These are phyloP conservation scores for Camelina sativa DNA, from an alignment of 345 rosid species.

Conservation along the genomic window DNA sequence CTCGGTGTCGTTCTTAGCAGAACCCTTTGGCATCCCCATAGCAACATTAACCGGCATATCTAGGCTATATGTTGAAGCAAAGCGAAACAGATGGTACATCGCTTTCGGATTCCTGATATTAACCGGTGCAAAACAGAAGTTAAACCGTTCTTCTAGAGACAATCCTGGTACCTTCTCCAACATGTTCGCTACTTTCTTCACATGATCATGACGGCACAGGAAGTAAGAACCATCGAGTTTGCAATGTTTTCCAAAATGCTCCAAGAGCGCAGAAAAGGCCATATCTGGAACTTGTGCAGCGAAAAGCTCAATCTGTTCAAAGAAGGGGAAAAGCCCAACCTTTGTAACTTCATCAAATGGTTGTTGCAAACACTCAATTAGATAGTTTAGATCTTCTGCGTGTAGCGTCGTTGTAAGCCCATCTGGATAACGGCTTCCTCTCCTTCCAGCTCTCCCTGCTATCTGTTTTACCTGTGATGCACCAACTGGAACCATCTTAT, in stretches of 20 bases:
- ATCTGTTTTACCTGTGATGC: slow-evolving; percentile 95
- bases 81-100: slow-evolving; percentile 78
- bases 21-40: slow-evolving; percentile 91
- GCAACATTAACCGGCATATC: slow-evolving; percentile 75
- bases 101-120: slow-evolving; percentile 90
- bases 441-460: slow-evolving; percentile 95
- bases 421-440: slow-evolving; percentile 89
- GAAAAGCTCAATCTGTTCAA: slow-evolving; percentile 91
- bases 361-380: slow-evolving; percentile 82
- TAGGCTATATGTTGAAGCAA: slow-evolving; percentile 72
- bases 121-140: slow-evolving; percentile 96
- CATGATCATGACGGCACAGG: slow-evolving; percentile 77
- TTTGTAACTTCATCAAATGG: slow-evolving; percentile 82
- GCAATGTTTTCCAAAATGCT: slow-evolving; percentile 77
- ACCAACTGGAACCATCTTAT: slow-evolving; percentile 77
- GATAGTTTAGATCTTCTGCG: slow-evolving; percentile 70
- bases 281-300: slow-evolving; percentile 67
- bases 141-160: slow-evolving; percentile 86
- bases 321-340: slow-evolving; percentile 91
- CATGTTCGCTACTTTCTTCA: slow-evolving; percentile 95
- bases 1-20: slow-evolving; percentile 78
- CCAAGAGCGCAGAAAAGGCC: slow-evolving; percentile 67
- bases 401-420: slow-evolving; percentile 86
- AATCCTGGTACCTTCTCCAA: slow-evolving; percentile 78
- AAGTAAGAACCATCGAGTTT: slow-evolving; percentile 87